Evolutionary conservation across 1,139 yeast species (phyloP).

Genomic region (Sugiyamaella sp.): DNA sequence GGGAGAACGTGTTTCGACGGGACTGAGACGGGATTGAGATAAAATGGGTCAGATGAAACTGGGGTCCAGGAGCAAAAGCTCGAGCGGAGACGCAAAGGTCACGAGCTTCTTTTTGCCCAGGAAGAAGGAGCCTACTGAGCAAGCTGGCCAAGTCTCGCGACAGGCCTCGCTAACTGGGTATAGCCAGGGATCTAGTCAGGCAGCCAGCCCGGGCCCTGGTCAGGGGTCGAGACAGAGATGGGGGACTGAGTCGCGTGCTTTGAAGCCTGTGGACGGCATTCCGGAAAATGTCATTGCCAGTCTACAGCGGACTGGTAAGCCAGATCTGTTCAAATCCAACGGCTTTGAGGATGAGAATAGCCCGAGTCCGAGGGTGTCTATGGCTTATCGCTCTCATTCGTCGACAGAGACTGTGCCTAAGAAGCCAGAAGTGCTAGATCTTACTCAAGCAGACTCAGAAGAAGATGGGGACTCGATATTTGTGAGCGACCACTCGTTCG

Average conservation of each 20-base stretch:
- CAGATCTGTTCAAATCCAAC: not conserved
- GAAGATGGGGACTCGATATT: not conserved
- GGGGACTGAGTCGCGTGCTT: not conserved
- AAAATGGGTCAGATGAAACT: not conserved
- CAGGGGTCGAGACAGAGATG: not conserved
- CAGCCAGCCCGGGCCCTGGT: too few species aligned
- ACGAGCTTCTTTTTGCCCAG: not conserved
- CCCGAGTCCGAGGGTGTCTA: not conserved
- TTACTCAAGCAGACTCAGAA: constrained; percentile 12
- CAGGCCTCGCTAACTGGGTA: too few species aligned
- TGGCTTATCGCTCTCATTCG: not conserved
- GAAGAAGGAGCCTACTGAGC: not conserved
- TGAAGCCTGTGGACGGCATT: not conserved
- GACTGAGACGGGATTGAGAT: too few species aligned
- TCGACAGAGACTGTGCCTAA: not conserved
- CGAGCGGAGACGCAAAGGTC: not conserved
- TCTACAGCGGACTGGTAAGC: not conserved
- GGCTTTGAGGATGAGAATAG: constrained; percentile 9
- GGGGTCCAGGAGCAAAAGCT: not conserved
- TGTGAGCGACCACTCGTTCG: not conserved
- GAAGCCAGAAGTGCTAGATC: constrained; percentile 9
- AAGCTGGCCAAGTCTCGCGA: not conserved
- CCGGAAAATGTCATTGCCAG: not conserved
- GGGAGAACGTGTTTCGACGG: too few species aligned
- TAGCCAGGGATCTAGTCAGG: not conserved